Percentiles rank a stretch among this genome's conserved stretches.
phyloP scores from a whole-genome alignment of 2,329 filamentous ascomycete genomes.

The Rhynchosporium graminicola region DNA sequence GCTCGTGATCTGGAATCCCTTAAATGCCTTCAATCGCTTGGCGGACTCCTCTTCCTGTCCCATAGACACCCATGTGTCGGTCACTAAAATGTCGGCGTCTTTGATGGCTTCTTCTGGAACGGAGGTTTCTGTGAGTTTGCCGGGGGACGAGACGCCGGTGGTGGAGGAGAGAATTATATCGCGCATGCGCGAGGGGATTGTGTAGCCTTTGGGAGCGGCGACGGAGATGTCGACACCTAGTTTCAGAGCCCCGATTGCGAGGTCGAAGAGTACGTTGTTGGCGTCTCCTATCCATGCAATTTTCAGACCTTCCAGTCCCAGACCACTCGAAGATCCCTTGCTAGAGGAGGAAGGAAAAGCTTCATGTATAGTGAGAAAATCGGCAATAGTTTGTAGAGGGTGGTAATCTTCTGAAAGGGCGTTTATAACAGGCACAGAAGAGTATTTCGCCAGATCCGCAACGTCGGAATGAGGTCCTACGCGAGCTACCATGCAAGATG shows the following conservation, averaged over 20 bases:
- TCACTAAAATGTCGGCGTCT: constrained; percentile 85
- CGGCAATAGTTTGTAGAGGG: constrained; percentile 90
- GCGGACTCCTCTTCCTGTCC: constrained; percentile 86
- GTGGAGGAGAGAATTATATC: constrained; percentile 68
- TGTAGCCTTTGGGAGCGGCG: constrained; percentile 82
- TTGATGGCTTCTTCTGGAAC: constrained; percentile 82
- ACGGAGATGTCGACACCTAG: constrained; percentile 84
- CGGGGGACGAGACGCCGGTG: constrained; percentile 56
- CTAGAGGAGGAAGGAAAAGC: constrained; percentile 55
- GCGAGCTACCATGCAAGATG: constrained; percentile 77
- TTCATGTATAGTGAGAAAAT: constrained; percentile 89
- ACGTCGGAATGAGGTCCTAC: constrained; percentile 79
- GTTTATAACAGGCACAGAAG: constrained; percentile 80
- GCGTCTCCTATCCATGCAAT: constrained; percentile 95
- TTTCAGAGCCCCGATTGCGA: constrained; percentile 85
- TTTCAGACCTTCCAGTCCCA: constrained; percentile 81
- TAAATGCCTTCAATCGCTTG: constrained; percentile 77
- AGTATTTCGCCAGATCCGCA: constrained; percentile 67
- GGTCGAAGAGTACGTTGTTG: constrained; percentile 95
- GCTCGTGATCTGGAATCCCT: constrained; percentile 87
- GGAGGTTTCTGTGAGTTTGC: constrained; percentile 72
- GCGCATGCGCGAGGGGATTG: constrained; percentile 75
- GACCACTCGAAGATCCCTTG: constrained; percentile 32
- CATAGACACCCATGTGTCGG: constrained; percentile 99
- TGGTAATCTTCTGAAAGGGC: constrained; percentile 89